Conservation (phyloP, 169 alveolate species). For the Hepatocystis sp. region DNA sequence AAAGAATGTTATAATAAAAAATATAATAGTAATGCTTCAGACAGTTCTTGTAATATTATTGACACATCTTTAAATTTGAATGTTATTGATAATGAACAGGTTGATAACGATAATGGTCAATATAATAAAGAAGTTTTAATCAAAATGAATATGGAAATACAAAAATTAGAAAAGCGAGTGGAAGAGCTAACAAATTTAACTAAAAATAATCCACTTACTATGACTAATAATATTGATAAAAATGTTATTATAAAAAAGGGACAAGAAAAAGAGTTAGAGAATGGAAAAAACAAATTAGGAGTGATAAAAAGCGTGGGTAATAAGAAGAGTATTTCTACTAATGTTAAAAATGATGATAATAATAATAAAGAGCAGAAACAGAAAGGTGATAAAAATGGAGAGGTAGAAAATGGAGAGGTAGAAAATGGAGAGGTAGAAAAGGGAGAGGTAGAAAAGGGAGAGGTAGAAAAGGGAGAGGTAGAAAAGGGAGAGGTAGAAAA, state of each 20-base stretch:
- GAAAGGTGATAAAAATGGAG: constrained; percentile 2
- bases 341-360: constrained; percentile 39
- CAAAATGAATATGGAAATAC: constrained; percentile 35
- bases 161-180: constrained; percentile 21
- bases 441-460: not conserved
- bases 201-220: not conserved
- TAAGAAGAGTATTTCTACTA: too few species aligned
- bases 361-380: constrained; percentile 16
- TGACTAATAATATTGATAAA: not conserved
- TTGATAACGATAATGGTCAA: not conserved
- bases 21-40: constrained; percentile 14
- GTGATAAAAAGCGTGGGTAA: too few species aligned
- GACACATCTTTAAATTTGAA: constrained; percentile 68
- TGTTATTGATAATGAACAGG: constrained; percentile 33
- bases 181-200: constrained; percentile 34
- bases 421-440: constrained; percentile 22
- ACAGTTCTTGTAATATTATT: constrained; percentile 10
- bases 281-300: not conserved
- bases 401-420: constrained; percentile 1
- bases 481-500: not conserved
- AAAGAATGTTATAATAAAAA: constrained; percentile 20
- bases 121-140: constrained; percentile 27
- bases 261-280: not conserved
- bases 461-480: not conserved
- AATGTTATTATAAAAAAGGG: constrained; percentile 7